Evolutionary conservation across 352 stramenopile species (phyloP).

Genomic region (Globisporangium nodosum): DNA sequence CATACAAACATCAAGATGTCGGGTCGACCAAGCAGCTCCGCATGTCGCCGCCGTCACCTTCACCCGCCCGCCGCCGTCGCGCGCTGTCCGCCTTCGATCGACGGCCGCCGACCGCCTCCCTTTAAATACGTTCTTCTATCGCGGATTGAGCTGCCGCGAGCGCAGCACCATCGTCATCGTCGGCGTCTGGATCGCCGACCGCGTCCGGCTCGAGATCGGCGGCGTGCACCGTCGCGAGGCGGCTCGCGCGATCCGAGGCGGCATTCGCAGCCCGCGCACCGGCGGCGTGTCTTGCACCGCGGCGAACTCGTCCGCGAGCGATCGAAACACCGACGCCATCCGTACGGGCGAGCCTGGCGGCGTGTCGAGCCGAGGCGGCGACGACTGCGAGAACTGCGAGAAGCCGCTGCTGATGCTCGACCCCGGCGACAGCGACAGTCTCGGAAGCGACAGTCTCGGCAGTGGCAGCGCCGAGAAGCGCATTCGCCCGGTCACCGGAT

Average conservation of each 20-base stretch:
- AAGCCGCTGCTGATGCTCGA: constrained; percentile 10
- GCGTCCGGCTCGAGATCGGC: constrained; percentile 23
- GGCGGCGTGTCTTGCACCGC: constrained; percentile 53
- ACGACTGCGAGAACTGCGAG: constrained; percentile 16
- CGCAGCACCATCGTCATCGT: constrained; percentile 48
- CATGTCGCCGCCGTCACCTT: background rate
- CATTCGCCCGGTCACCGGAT: constrained; percentile 12
- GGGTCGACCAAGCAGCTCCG: background rate
- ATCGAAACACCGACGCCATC: constrained; percentile 43
- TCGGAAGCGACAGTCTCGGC: constrained; percentile 4
- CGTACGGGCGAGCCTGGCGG: constrained; percentile 21
- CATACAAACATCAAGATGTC: constrained; percentile 17
- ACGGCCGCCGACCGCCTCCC: constrained; percentile 1
- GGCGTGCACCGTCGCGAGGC: constrained; percentile 28
- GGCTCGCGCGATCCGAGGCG: constrained; percentile 41
- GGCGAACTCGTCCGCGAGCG: constrained; percentile 58
- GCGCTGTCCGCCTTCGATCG: constrained; percentile 9
- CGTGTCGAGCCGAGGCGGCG: constrained; percentile 24
- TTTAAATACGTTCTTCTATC: constrained; percentile 25
- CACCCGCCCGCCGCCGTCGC: background rate
- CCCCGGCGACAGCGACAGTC: constrained; percentile 8
- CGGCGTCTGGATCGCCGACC: constrained; percentile 38
- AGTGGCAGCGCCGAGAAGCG: constrained; percentile 14
- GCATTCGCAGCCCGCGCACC: constrained; percentile 31
- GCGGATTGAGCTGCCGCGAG: constrained; percentile 49